Percentiles rank a stretch among this genome's conserved stretches.
These are phyloP conservation scores for Fistulinella staudtii DNA, from an alignment of 1,284 basidiomycete genomes.

Conservation along the genomic window DNA sequence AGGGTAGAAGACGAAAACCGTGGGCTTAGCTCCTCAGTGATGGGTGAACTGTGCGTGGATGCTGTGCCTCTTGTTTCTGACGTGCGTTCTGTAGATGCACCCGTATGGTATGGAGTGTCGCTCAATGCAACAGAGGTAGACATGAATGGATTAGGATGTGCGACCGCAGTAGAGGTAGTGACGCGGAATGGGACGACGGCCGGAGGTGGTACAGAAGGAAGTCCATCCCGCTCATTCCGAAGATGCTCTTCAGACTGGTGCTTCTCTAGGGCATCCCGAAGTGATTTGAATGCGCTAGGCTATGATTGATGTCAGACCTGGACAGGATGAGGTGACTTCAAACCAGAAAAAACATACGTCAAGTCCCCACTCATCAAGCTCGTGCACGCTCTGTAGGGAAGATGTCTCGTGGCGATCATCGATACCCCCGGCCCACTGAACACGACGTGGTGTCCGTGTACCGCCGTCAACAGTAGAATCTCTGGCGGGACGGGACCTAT, in stretches of 20 bases:
- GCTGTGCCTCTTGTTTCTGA: conserved; percentile 5
- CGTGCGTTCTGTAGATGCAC: conserved; percentile 1
- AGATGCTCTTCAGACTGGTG: conserved; percentile 28
- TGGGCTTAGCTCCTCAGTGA: not conserved
- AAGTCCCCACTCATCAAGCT: conserved; percentile 41
- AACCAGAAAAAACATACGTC: conserved; percentile 36
- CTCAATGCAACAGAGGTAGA: conserved; percentile 1
- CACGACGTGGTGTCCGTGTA: conserved; percentile 37
- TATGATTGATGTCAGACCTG: conserved; percentile 25
- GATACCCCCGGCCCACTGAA: conserved; percentile 35
- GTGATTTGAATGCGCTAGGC: conserved; percentile 49
- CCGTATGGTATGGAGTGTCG: conserved; percentile 21
- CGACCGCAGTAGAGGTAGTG: not conserved
- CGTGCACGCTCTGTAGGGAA: conserved; percentile 22
- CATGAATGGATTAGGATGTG: conserved; percentile 2
- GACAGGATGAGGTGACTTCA: not conserved
- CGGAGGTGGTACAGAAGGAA: conserved; percentile 1
- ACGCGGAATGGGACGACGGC: conserved; percentile 1
- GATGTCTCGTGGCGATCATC: conserved; percentile 5
- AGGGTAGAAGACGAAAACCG: conserved; percentile 16
- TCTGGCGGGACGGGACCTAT: conserved; percentile 17
- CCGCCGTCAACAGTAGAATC: conserved; percentile 21
- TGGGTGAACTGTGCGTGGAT: conserved; percentile 6
- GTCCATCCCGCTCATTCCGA: conserved; percentile 8
- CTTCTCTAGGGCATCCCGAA: conserved; percentile 42